Percentiles rank a stretch among this genome's conserved stretches.
phyloP scores from a whole-genome alignment of 1,284 basidiomycete genomes.

The Tilletia caries region DNA sequence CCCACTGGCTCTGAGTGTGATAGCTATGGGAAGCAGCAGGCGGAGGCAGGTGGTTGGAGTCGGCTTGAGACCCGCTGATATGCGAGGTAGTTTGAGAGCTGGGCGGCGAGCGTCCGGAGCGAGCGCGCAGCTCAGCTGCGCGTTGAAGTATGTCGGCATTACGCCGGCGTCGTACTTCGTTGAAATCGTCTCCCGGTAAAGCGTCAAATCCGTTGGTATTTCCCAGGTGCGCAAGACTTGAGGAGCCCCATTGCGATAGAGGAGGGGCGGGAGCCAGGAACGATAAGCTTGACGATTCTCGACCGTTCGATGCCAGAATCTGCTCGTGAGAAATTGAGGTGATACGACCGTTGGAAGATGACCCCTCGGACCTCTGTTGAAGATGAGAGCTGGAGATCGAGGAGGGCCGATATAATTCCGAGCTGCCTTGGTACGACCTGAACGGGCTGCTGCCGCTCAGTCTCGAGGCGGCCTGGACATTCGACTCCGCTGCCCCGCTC shows the following conservation, averaged over 20 bases:
- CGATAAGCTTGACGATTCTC: not conserved
- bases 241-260: conserved; percentile 1
- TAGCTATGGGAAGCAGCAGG: conserved; percentile 7
- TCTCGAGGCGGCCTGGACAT: not conserved
- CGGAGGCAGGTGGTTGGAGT: not conserved
- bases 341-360: no score
- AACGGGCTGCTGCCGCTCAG: not conserved
- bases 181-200: not conserved
- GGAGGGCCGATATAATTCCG: no score
- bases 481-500: not conserved
- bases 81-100: not conserved
- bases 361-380: no score
- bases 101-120: not conserved
- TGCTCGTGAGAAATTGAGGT: not conserved
- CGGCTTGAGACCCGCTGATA: conserved; percentile 1
- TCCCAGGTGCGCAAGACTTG: not conserved
- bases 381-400: no score
- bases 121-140: not conserved
- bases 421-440: not conserved
- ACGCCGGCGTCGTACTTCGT: not conserved
- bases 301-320: not conserved
- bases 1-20: not conserved
- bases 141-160: not conserved
- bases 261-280: not conserved
- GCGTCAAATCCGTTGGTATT: not conserved